A percentile compares a stretch with the other conserved stretches of the same genome.
Evolutionary conservation across 495 filamentous ascomycete species (phyloP).

Genomic region (Collariella sp.): DNA sequence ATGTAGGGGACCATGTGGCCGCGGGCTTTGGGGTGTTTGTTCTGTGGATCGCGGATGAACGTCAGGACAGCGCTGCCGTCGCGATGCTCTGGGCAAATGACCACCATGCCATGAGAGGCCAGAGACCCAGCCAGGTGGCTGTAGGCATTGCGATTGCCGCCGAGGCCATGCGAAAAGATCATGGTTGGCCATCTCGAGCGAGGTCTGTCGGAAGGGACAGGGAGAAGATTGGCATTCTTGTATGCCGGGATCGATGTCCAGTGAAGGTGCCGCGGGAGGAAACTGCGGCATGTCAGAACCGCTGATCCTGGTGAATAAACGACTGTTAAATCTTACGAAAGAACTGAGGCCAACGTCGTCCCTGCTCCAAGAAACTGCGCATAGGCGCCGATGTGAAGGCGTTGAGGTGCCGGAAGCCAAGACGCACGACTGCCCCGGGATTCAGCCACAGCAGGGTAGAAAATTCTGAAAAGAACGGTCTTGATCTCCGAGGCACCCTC

Average conservation of each 20-base stretch:
- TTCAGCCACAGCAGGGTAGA: constrained; percentile 55
- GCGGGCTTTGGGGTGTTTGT: constrained; percentile 25
- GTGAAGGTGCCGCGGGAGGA: constrained; percentile 56
- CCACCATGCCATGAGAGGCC: constrained; percentile 66
- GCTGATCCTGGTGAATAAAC: background rate
- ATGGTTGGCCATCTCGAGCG: constrained; percentile 59
- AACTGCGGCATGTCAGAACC: constrained; percentile 24
- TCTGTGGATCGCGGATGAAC: constrained; percentile 45
- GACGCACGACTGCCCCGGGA: constrained; percentile 39
- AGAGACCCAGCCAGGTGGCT: constrained; percentile 61
- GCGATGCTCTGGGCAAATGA: constrained; percentile 67
- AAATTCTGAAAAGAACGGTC: constrained; percentile 66
- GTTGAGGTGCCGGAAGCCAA: constrained; percentile 68
- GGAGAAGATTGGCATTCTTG: constrained; percentile 33
- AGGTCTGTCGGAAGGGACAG: constrained; percentile 22
- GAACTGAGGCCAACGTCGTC: constrained; percentile 43
- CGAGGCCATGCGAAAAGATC: constrained; percentile 74
- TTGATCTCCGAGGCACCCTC: constrained; percentile 41
- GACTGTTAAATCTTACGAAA: constrained; percentile 45
- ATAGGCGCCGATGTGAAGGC: constrained; percentile 58
- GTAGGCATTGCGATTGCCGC: constrained; percentile 65
- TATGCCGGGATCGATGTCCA: constrained; percentile 50
- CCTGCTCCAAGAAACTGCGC: constrained; percentile 56
- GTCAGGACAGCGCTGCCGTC: constrained; percentile 64
- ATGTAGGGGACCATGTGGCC: constrained; percentile 37